Conservation (phyloP, 371 early-diverging fungal species). For the Actinomortierella ambigua region DNA sequence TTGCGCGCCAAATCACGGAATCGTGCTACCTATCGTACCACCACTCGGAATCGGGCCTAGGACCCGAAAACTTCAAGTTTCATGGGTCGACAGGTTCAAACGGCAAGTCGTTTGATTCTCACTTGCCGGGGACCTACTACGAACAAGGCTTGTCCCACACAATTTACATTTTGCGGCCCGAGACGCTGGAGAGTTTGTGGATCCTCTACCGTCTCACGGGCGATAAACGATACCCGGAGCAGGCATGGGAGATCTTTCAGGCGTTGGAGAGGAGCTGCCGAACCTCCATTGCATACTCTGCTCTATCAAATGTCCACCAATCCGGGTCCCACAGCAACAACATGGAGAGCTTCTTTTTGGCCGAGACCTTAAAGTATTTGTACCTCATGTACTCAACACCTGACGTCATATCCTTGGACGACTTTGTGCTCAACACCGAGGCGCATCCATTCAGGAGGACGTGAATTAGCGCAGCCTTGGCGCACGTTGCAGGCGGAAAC, state of each 20-base stretch:
- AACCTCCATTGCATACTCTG: slow-evolving; percentile 64
- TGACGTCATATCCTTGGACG: slow-evolving; percentile 67
- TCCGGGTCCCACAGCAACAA: slow-evolving; percentile 38
- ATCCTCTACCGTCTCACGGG: slow-evolving; percentile 76
- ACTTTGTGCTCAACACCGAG: slow-evolving; percentile 78
- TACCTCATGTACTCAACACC: slow-evolving; percentile 76
- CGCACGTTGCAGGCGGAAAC: too few species aligned
- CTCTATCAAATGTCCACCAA: slow-evolving; percentile 61
- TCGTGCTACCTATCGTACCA: slow-evolving; percentile 69
- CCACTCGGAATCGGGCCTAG: slow-evolving; percentile 55
- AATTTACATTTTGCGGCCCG: slow-evolving; percentile 48
- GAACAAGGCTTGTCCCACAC: slow-evolving; percentile 15
- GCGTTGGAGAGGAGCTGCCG: slow-evolving; percentile 71
- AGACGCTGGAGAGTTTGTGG: slow-evolving; percentile 82
- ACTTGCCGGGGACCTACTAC: slow-evolving; percentile 18
- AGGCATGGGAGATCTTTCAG: slow-evolving; percentile 76
- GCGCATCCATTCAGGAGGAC: slow-evolving; percentile 67
- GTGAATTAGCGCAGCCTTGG: too few species aligned
- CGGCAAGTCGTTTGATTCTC: slow-evolving; percentile 7
- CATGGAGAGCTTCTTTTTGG: slow-evolving; percentile 75
- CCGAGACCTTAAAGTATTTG: slow-evolving; percentile 89
- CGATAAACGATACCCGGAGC: slow-evolving; percentile 73
- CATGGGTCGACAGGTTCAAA: background rate
- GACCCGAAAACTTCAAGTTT: slow-evolving; percentile 59
- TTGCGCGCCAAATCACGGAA: slow-evolving; percentile 58